A percentile compares a stretch with the other conserved stretches of the same genome.
These are phyloP conservation scores for Cutaneotrichosporon cavernicola DNA, from an alignment of 1,284 basidiomycete genomes.

Conservation along the genomic window DNA sequence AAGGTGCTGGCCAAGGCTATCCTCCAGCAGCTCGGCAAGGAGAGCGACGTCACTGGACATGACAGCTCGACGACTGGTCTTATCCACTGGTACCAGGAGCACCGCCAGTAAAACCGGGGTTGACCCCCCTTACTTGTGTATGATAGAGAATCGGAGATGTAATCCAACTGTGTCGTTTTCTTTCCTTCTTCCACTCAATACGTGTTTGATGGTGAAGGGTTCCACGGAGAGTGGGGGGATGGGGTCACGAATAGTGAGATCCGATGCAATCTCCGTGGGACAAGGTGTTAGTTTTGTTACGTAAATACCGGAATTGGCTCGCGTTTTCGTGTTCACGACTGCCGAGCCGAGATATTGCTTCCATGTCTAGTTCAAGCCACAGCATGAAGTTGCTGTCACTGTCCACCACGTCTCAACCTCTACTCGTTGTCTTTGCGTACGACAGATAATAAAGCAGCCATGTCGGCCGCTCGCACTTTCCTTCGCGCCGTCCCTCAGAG, in stretches of 20 bases:
- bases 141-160: conserved; percentile 8
- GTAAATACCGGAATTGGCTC: background rate
- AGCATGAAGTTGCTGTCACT: background rate
- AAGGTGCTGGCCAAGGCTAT: conserved; percentile 95
- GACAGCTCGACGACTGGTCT: conserved; percentile 93
- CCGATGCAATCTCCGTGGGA: background rate
- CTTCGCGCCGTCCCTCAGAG: conserved; percentile 19
- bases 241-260: too few relatives aligned
- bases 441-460: conserved; percentile 7
- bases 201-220: too few relatives aligned
- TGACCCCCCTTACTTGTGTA: conserved; percentile 5
- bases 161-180: background rate
- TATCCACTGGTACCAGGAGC: conserved; percentile 90
- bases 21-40: conserved; percentile 75
- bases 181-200: background rate
- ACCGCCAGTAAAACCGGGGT: conserved; percentile 56
- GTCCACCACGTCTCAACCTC: background rate
- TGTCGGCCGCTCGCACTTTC: conserved; percentile 27
- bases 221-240: background rate
- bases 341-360: conserved; percentile 3
- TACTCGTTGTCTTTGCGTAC: background rate
- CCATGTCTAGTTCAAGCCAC: too few relatives aligned
- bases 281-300: background rate
- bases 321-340: background rate
- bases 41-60: conserved; percentile 82